A percentile compares a stretch with the other conserved stretches of the same genome.
These are phyloP conservation scores for Beauveria sp. DNA, from an alignment of 2,329 filamentous ascomycete genomes.

Conservation along the genomic window DNA sequence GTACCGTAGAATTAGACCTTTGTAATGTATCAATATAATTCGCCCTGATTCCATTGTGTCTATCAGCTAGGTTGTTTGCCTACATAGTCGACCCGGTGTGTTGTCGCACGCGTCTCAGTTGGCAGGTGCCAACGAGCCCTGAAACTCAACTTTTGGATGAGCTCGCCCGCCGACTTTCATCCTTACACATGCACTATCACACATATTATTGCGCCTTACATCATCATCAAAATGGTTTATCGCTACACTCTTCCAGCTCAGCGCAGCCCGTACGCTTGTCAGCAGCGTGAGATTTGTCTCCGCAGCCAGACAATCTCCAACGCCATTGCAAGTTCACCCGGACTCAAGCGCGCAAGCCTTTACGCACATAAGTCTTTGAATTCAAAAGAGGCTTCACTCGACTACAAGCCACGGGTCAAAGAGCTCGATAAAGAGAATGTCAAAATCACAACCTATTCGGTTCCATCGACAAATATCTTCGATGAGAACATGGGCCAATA, in stretches of 20 bases:
- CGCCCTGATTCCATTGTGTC: not conserved
- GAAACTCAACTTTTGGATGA: not conserved
- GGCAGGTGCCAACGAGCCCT: not conserved
- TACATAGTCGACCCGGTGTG: not conserved
- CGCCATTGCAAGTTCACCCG: conserved; percentile 1
- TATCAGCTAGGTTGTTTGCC: not conserved
- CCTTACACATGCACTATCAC: not conserved
- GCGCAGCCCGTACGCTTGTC: conserved; percentile 4
- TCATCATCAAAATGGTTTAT: conserved; percentile 11
- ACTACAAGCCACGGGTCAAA: not conserved
- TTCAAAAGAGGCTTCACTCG: not conserved
- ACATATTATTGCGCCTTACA: not conserved
- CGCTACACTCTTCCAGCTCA: conserved; percentile 10
- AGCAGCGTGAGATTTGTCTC: not conserved
- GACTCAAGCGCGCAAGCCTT: conserved; percentile 5
- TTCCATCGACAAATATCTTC: not conserved
- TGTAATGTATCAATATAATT: too few species aligned
- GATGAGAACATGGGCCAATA: not conserved
- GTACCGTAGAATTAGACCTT: too few species aligned
- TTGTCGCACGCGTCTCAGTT: not conserved
- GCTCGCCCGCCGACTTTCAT: not conserved
- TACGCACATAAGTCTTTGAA: not conserved
- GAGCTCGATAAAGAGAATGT: conserved; percentile 9
- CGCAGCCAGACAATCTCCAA: conserved; percentile 11
- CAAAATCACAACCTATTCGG: not conserved